Percentiles rank a stretch among this genome's conserved stretches.
These are phyloP conservation scores for Silene coronaria DNA, from an alignment of 179 eudicot genomes.

Conservation along the genomic window DNA sequence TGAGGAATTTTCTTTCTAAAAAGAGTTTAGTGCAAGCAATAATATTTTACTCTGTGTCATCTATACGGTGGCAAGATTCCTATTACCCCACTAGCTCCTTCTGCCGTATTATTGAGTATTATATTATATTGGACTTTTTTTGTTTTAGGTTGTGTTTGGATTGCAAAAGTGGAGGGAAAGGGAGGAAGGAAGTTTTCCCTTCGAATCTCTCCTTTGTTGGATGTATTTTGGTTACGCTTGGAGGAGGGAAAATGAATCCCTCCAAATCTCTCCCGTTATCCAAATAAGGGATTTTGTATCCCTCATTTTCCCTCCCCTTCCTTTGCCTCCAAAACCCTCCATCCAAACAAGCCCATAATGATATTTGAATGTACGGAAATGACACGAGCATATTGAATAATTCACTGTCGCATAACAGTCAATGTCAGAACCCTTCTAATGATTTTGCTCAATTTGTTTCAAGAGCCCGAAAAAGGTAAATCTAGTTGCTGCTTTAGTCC, in stretches of 20 bases:
- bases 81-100: not conserved
- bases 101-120: not conserved
- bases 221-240: no score
- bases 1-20: no score
- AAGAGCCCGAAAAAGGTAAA: conserved; percentile 95
- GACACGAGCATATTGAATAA: not conserved
- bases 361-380: not conserved
- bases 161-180: not conserved
- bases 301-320: no score
- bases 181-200: not conserved
- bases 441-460: conserved; percentile 9
- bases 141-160: not conserved
- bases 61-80: not conserved
- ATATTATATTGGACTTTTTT: not conserved
- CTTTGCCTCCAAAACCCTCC: no score
- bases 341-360: not conserved
- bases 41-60: not conserved
- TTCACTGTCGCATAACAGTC: not conserved
- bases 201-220: no score
- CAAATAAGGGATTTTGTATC: no score
- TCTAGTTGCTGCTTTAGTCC: conserved; percentile 82
- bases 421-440: conserved; percentile 1
- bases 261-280: no score
- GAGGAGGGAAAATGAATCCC: no score
- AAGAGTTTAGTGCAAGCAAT: no score